Evolutionary conservation across 345 rosid genomes (phyloP), one percentile per base, ranked within the genome.

Genomic region (Hypericum perforatum): DNA sequence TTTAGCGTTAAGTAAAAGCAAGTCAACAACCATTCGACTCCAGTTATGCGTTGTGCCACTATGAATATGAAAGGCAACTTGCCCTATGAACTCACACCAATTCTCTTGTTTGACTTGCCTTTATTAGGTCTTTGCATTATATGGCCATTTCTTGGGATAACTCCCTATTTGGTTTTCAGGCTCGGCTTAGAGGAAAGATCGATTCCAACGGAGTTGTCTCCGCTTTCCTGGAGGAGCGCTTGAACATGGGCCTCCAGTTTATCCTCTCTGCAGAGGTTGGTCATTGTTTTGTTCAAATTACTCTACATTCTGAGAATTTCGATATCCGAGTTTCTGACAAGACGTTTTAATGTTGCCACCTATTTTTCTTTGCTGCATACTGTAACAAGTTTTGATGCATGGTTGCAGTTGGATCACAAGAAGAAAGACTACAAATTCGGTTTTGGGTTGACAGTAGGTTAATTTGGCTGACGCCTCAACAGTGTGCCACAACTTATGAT

Each of bases 401-500:
- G 56, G 12, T 61, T 77, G 69, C 88, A 91, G 98, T 45, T 91
- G 22, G 98, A 91, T 72, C 96, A 91, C 60, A 79, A 55, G 81
- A 87, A 91, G 89, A 85, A 79, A 57, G 96, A 91, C 68, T 87
- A 82, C 89, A 87, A 85, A 60, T 91, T 91, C 37, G 98, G 98
- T 6, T 85, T 87, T 14, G 98, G 96, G 43, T 71, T 91, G 77
- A 85, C 96, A 7, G 89, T 87, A 0, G 98, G 98, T 16, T 84
- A 70, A 77, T 48, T 11, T 0, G 48, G 7, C 48, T 7, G 9
- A 6, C 7, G n/a, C 29, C 8, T 22, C 32, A 4, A 22, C 4
- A 1, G 32, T 22, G 32, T 4, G 4, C 32, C 32, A 22, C 32
- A 22, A 22, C 32, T 22, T 22, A 22, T 22, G 32, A 22, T 22